Conservation (phyloP, 106 monocot genomes). For the Allium sativum region DNA sequence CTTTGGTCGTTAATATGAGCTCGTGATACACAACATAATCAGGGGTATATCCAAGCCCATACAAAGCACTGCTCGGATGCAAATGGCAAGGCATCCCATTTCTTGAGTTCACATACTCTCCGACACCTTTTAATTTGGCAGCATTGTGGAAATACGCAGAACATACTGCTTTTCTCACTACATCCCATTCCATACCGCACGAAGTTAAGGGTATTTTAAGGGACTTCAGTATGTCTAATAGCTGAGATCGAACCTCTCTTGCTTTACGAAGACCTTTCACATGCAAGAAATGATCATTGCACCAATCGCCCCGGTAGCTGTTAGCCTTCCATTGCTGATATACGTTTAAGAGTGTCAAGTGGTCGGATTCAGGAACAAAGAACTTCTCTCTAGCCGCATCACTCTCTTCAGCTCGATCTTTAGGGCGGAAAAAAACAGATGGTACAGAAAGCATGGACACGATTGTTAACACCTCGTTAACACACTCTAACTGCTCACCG, state of each 20-base stretch:
- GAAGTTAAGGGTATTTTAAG: constrained; percentile 75
- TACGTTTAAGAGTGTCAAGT: constrained; percentile 82
- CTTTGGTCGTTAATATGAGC: constrained; percentile 66
- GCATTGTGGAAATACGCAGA: constrained; percentile 93
- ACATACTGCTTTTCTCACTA: constrained; percentile 87
- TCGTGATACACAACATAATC: constrained; percentile 95
- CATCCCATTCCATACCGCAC: constrained; percentile 88
- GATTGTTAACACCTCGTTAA: constrained; percentile 79
- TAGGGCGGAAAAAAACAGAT: constrained; percentile 89
- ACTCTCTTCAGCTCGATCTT: constrained; percentile 87
- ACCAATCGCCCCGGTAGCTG: constrained; percentile 85
- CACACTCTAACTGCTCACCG: constrained; percentile 68
- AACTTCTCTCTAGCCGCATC: constrained; percentile 97
- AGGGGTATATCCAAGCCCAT: constrained; percentile 84
- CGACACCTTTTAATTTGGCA: constrained; percentile 79
- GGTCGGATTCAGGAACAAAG: constrained; percentile 96
- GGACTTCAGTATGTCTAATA: constrained; percentile 75
- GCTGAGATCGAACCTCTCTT: constrained; percentile 85
- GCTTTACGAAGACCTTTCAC: constrained; percentile 87
- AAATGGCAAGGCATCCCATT: constrained; percentile 97
- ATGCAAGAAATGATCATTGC: constrained; percentile 88
- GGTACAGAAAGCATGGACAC: constrained; percentile 98
- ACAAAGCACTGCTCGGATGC: constrained; percentile 87
- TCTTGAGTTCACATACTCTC: constrained; percentile 81
- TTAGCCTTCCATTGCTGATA: constrained; percentile 89